phyloP scores from a whole-genome alignment of 768 basidiomycete genomes.

The Rhizopogon sp. region DNA sequence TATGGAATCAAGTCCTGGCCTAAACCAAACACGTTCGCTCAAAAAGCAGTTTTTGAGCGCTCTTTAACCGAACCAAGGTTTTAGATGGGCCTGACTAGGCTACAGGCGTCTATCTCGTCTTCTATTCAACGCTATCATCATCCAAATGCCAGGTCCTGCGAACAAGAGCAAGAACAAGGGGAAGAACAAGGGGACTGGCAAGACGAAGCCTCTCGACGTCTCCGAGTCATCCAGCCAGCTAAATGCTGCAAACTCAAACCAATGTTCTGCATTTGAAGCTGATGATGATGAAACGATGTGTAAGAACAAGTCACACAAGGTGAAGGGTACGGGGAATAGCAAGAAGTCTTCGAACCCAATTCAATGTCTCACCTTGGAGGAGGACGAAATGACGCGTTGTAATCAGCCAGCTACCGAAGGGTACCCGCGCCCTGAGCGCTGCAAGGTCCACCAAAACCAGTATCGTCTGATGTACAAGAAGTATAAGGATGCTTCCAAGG shows the following conservation, averaged over 20 bases:
- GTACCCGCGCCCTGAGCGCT: slow-evolving; percentile 11
- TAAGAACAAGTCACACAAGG: too few relatives aligned
- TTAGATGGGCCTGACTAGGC: too few relatives aligned
- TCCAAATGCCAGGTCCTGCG: slow-evolving; percentile 7
- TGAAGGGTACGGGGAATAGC: too few relatives aligned
- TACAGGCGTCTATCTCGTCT: too few relatives aligned
- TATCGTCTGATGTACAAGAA: slow-evolving; percentile 16
- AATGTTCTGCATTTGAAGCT: too few relatives aligned
- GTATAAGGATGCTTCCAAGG: slow-evolving; percentile 23
- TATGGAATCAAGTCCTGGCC: too few relatives aligned
- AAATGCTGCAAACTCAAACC: background rate
- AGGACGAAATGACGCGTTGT: slow-evolving; percentile 23
- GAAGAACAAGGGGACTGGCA: background rate
- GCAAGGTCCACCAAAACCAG: slow-evolving; percentile 21
- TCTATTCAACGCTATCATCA: background rate
- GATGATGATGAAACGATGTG: too few relatives aligned
- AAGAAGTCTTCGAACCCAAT: too few relatives aligned
- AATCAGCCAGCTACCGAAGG: slow-evolving; percentile 15
- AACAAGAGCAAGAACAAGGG: slow-evolving; percentile 7
- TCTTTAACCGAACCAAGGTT: too few relatives aligned
- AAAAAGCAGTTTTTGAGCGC: too few relatives aligned
- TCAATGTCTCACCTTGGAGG: slow-evolving; percentile 16
- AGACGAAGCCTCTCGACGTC: background rate
- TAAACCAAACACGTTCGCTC: too few relatives aligned
- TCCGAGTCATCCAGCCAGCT: too few relatives aligned